Conservation (phyloP, 2,329 filamentous ascomycete genomes). For the Talaromyces sp. region DNA sequence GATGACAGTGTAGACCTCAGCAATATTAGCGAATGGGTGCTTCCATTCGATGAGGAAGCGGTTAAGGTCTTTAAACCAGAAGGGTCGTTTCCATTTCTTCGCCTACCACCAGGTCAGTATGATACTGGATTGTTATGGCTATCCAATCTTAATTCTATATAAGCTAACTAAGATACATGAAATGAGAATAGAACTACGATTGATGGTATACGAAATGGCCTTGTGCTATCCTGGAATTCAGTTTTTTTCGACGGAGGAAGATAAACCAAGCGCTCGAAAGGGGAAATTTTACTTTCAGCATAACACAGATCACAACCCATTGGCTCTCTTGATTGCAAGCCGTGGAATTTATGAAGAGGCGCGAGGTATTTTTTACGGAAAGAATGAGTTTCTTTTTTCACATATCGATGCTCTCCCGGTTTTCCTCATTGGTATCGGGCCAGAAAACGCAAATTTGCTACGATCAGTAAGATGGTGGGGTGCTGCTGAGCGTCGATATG, state of each 20-base stretch:
- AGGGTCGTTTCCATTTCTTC: background rate
- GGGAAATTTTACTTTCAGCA: background rate
- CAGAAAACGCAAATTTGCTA: background rate
- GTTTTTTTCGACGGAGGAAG: background rate
- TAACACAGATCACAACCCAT: background rate
- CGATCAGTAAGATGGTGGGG: background rate
- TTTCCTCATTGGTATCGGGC: conserved; percentile 12
- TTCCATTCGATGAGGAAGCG: background rate
- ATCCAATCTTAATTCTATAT: background rate
- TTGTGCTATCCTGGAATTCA: background rate
- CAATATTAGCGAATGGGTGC: background rate
- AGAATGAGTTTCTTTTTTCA: conserved; percentile 5
- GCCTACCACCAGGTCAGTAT: conserved; percentile 4
- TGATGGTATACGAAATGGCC: background rate
- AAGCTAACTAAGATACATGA: background rate
- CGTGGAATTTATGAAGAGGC: conserved; percentile 14
- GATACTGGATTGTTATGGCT: background rate
- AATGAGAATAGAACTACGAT: background rate
- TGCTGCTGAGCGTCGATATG: background rate
- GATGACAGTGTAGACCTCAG: background rate
- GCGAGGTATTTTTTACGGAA: conserved; percentile 8
- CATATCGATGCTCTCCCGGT: background rate
- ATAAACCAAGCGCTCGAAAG: background rate
- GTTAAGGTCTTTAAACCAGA: background rate
- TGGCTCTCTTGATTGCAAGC: conserved; percentile 8